Evolutionary conservation across 2,329 filamentous ascomycete species (phyloP).

Genomic region (Onygena corvina): DNA sequence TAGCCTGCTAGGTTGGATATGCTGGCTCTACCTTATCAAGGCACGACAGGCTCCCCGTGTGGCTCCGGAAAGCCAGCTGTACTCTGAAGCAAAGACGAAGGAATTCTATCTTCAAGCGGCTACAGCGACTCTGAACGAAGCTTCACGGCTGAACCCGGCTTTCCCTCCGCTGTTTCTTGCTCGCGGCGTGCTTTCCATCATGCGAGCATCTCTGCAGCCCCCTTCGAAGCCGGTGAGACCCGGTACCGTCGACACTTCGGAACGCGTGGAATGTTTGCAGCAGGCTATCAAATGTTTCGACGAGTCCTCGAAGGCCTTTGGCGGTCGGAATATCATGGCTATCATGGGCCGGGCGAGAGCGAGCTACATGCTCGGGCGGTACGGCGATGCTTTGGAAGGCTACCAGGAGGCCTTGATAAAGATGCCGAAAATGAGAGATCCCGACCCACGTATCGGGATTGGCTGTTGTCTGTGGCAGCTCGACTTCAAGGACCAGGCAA

Average conservation of each 20-base stretch:
- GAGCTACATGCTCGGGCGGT: constrained; percentile 75
- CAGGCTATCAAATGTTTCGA: constrained; percentile 88
- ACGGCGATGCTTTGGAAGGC: constrained; percentile 63
- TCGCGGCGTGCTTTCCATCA: constrained; percentile 74
- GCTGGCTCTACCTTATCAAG: constrained; percentile 86
- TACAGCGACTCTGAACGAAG: constrained; percentile 87
- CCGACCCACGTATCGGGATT: constrained; percentile 89
- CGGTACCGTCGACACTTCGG: constrained; percentile 53
- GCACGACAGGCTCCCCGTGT: constrained; percentile 66
- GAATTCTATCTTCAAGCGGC: constrained; percentile 83
- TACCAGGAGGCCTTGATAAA: constrained; percentile 82
- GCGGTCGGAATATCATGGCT: constrained; percentile 82
- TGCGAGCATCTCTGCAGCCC: constrained; percentile 72
- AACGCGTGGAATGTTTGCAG: constrained; percentile 66
- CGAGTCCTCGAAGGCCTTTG: constrained; percentile 74
- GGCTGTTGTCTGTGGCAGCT: constrained; percentile 96
- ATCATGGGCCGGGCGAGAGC: constrained; percentile 80
- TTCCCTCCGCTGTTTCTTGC: constrained; percentile 87
- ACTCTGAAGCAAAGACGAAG: constrained; percentile 73
- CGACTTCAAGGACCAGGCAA: constrained; percentile 86
- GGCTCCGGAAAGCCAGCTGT: constrained; percentile 50
- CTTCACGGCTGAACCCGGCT: constrained; percentile 82
- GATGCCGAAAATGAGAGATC: constrained; percentile 78
- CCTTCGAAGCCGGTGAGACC: constrained; percentile 56
- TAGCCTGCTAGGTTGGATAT: constrained; percentile 69